Evolutionary conservation across 2,329 filamentous ascomycete genomes (phyloP), one percentile per base, ranked within the genome.

Genomic region (Fusarium gaditjirri): DNA sequence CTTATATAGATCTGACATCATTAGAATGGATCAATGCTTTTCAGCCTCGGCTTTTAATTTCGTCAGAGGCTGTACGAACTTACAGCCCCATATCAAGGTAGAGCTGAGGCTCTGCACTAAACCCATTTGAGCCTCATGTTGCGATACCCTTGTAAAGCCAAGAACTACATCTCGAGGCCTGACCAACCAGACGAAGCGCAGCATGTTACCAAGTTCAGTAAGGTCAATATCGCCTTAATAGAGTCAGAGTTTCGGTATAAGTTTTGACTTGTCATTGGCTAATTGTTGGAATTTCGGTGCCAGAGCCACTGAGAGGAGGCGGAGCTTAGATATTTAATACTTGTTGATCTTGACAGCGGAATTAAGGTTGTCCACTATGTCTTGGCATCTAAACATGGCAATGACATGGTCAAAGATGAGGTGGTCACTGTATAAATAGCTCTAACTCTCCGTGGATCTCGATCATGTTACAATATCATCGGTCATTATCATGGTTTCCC

Each of bases 171-270:
- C 14, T 46, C 46, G 3, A 8, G 6, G 35, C 10, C 16, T 23
- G 38, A 25, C 65, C 65, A 68, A 68, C 64, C 29, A 53, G 8
- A 55, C 14, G 9, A 13, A 54, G 52, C 65, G 65, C 65, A 31
- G 31, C 1, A 42, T 69, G 9, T 8, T 25, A n/a, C 65, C 50
- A 11, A 25, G 43, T 50, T 42, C 19, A 25, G 65, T 35, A 68
- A 57, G 65, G 58, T 16, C n/a, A 25, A 36, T 46, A 46, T 68
- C 57, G 39, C 31, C 47, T 61, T 17, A 10, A 38, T 21, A 5
- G 2, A 11, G 11, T 36, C 14, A n/a, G 6, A 31, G 23, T 10
- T 47, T 38, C 21, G 17, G 25, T 39, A 29, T 42, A 35, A 46
- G 19, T 12, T 10, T 27, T 17, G 35, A 10, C 13, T 29, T 36